These are phyloP conservation scores for Nakazawaea pomicola DNA, from an alignment of 805 yeast genomes.

Conservation along the genomic window DNA sequence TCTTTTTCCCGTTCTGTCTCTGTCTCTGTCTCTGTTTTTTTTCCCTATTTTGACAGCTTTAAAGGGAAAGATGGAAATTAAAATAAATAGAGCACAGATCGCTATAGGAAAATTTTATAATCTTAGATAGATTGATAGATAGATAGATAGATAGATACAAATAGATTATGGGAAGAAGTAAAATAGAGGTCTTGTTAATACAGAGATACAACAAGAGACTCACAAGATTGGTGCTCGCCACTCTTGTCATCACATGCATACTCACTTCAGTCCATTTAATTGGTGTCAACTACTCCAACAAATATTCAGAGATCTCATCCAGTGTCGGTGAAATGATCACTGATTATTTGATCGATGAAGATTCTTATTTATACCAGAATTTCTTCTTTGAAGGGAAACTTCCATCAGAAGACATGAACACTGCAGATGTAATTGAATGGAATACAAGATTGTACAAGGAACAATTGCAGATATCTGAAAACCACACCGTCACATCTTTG, in stretches of 20 bases:
- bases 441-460: conserved; percentile 25
- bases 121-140: too few species aligned
- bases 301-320: neutral
- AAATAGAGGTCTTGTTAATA: neutral
- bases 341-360: neutral
- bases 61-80: too few species aligned
- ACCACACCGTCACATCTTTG: conserved; percentile 24
- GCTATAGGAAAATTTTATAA: too few species aligned
- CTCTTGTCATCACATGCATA: neutral
- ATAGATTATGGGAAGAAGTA: too few species aligned
- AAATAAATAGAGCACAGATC: too few species aligned
- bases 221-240: neutral
- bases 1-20: neutral
- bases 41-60: too few species aligned
- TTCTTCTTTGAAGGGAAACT: conserved; percentile 29
- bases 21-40: too few species aligned
- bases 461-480: conserved; percentile 21
- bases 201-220: neutral
- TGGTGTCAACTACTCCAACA: neutral
- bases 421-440: conserved; percentile 20
- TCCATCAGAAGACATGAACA: conserved; percentile 23
- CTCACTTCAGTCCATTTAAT: neutral
- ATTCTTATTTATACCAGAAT: conserved; percentile 7
- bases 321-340: neutral
- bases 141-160: too few species aligned